Conservation (phyloP, 441 rosid species). For the Brassica hybrid region DNA sequence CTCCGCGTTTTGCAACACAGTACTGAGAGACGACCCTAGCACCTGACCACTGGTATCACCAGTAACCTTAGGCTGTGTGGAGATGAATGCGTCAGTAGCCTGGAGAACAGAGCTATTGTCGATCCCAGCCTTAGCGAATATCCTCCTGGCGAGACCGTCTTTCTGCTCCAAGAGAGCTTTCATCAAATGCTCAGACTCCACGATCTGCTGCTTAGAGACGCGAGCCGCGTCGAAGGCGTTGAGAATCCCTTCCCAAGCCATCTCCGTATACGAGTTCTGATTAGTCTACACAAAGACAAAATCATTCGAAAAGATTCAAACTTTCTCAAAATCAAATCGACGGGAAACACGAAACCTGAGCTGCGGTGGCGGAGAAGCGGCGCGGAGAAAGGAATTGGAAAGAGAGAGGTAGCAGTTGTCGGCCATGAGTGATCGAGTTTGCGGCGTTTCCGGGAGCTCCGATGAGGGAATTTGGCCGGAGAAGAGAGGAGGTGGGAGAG, state of each 20-base stretch:
- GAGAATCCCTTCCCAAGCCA: constrained; percentile 89
- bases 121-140: constrained; percentile 75
- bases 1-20: constrained; percentile 62
- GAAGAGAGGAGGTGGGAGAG: background rate
- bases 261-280: constrained; percentile 80
- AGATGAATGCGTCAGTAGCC: constrained; percentile 63
- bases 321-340: background rate
- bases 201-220: constrained; percentile 67
- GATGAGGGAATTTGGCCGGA: constrained; percentile 21
- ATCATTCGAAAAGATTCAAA: background rate
- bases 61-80: constrained; percentile 78
- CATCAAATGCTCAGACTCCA: constrained; percentile 90
- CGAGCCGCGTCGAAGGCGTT: constrained; percentile 80
- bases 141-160: constrained; percentile 85
- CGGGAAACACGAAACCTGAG: too few relatives aligned
- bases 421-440: background rate
- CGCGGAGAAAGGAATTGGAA: constrained; percentile 57
- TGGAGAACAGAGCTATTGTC: constrained; percentile 78
- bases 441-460: constrained; percentile 1
- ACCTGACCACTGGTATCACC: constrained; percentile 75
- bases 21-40: constrained; percentile 60
- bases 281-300: constrained; percentile 44
- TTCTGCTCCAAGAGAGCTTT: constrained; percentile 92
- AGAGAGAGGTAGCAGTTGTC: constrained; percentile 33
- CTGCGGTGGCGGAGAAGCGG: constrained; percentile 47